Conservation (phyloP, 2,329 filamentous ascomycete species). For the Clonostachys rosea region DNA sequence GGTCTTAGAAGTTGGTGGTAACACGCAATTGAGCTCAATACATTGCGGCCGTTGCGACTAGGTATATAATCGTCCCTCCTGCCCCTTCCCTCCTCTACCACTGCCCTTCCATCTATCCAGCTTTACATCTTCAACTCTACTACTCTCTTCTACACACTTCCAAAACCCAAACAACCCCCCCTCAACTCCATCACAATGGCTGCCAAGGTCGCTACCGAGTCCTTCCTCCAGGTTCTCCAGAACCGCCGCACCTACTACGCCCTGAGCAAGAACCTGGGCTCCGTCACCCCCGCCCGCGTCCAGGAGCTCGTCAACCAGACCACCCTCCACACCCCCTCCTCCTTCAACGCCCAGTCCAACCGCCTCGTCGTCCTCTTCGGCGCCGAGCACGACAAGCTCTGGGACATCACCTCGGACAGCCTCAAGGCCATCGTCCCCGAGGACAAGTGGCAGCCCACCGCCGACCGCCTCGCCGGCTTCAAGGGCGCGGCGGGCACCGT, state of each 20-base stretch:
- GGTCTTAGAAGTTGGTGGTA: too few species aligned
- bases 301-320: slow-evolving; percentile 60
- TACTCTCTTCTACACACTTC: background rate
- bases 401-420: slow-evolving; percentile 63
- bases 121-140: background rate
- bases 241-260: slow-evolving; percentile 66
- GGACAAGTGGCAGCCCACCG: slow-evolving; percentile 47
- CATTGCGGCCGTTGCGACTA: too few species aligned
- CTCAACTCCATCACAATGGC: slow-evolving; percentile 24
- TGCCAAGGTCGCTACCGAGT: slow-evolving; percentile 33
- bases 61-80: too few species aligned
- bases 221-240: slow-evolving; percentile 61
- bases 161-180: background rate
- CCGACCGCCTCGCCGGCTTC: slow-evolving; percentile 48
- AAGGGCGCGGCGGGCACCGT: slow-evolving; percentile 72
- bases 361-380: slow-evolving; percentile 75
- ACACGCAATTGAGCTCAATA: too few species aligned
- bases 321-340: slow-evolving; percentile 67
- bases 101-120: background rate
- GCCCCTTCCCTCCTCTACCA: too few species aligned
- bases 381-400: slow-evolving; percentile 81
- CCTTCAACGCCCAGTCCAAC: slow-evolving; percentile 87
- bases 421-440: slow-evolving; percentile 54
- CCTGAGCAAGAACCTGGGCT: slow-evolving; percentile 55
- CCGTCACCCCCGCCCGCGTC: slow-evolving; percentile 47